These are phyloP conservation scores for Trichophyton schoenleinii DNA, from an alignment of 2,329 filamentous ascomycete species.

Conservation along the genomic window DNA sequence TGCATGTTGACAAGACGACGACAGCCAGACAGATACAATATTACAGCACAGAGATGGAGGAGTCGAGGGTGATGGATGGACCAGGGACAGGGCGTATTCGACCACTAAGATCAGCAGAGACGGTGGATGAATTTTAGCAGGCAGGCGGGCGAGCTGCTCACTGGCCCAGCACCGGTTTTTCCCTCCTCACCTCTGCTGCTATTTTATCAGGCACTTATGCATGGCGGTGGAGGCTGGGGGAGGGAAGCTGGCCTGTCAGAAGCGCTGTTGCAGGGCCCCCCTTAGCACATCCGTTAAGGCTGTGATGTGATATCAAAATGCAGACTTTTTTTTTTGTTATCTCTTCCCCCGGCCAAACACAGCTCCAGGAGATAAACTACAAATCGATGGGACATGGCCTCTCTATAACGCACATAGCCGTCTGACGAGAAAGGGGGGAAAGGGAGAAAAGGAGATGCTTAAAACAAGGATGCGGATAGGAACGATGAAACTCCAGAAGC, in stretches of 20 bases:
- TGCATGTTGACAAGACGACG: too few relatives aligned
- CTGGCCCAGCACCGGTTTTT: not conserved
- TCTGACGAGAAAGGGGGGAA: not conserved
- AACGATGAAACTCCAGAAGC: not conserved
- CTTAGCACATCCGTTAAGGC: not conserved
- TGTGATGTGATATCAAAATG: too few relatives aligned
- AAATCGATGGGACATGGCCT: too few relatives aligned
- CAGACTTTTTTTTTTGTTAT: not conserved
- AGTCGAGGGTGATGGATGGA: not conserved
- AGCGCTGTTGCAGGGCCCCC: not conserved
- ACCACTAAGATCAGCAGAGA: not conserved
- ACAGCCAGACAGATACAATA: not conserved
- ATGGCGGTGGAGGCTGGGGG: not conserved
- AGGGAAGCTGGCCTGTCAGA: not conserved
- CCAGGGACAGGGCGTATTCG: not conserved
- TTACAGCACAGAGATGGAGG: not conserved
- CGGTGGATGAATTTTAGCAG: not conserved
- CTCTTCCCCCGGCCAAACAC: too few relatives aligned
- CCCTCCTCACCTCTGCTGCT: not conserved
- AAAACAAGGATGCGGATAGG: not conserved
- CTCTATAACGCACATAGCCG: too few relatives aligned
- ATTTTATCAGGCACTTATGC: slow-evolving; percentile 3
- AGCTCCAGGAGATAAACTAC: too few relatives aligned
- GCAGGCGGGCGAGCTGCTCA: not conserved
- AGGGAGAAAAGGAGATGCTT: not conserved